Base-by-base conservation (phyloP, 2,329 filamentous ascomycete species). In the Pseudogymnoascus sp. region DNA sequence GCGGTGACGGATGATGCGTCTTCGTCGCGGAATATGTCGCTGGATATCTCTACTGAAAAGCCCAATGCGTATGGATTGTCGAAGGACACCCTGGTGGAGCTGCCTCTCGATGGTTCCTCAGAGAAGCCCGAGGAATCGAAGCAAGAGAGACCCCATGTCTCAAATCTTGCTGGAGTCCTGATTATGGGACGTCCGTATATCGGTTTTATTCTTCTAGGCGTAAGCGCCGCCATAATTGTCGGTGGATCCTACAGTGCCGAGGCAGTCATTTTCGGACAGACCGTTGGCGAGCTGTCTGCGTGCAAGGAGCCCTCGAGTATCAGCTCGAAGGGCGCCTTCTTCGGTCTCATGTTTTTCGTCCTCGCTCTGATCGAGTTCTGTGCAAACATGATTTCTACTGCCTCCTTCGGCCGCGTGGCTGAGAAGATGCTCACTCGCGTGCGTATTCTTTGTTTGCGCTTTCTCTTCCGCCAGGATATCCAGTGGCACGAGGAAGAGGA, bases 401-500 rank as follows among this genome's bases (percentile, higher is more conserved):
- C 76, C 1, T 72, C 74, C 22, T 82, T 75, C 64, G 83, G 83
- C 2, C 75, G 77, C 62, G 76, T 84, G 0, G 82, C 86, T 0
- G 86, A 90, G 69, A 82, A 85, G 64, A 73, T 88, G 1, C 75
- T 90, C 1, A 86, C 84, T 70, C 80, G 77, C 47, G 80, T 88
- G 8, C 79, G 86, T 59, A 79, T 87, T 2, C 72, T 87, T 1
- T 86, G 84, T 0, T 82, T 90, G 69, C 80, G 84, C 2, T 83
- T 86, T 0, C 73, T 90, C 1, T 80, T 89, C 58, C 77, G 83
- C 62, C 86, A 89, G 71, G 83, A 85, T 63, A 74, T 88, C 57
- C 79, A 87, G 62, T 91, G 87, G 87, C 87, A 90, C 67, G 83
- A 89, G 68, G 84, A 85, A 0, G 78, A 82, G 20, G 80, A 78